These are phyloP conservation scores for Rhizopus sp. DNA, from an alignment of 371 early-diverging fungal species.

Conservation along the genomic window DNA sequence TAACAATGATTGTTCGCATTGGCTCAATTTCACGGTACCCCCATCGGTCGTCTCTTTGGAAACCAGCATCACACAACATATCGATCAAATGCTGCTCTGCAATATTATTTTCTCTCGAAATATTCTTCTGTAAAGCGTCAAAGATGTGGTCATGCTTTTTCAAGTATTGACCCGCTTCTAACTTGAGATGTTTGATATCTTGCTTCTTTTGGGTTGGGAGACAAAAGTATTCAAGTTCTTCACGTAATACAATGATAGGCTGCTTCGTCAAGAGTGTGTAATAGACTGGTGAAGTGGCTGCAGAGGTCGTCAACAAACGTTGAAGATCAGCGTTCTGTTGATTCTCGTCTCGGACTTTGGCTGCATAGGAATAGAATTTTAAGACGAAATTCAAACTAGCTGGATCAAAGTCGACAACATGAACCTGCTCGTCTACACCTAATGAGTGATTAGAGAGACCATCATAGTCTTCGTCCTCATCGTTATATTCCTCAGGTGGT, in stretches of 20 bases:
- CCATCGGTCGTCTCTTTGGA: constrained; percentile 67
- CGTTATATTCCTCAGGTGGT: constrained; percentile 38
- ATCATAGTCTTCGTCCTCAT: constrained; percentile 43
- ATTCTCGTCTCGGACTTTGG: constrained; percentile 23
- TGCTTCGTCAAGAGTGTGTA: constrained; percentile 69
- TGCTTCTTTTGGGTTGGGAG: constrained; percentile 45
- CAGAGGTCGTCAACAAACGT: constrained; percentile 22
- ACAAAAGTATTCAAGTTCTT: constrained; percentile 66
- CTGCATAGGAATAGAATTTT: constrained; percentile 49
- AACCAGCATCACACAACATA: constrained; percentile 79
- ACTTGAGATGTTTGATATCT: constrained; percentile 49
- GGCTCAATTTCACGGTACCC: constrained; percentile 74
- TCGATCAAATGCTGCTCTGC: constrained; percentile 84
- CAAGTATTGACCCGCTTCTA: constrained; percentile 64
- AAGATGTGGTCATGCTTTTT: constrained; percentile 71
- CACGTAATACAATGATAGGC: constrained; percentile 68
- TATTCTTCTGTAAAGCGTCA: constrained; percentile 76
- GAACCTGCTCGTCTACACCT: constrained; percentile 51
- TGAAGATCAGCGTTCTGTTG: constrained; percentile 25
- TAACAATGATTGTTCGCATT: constrained; percentile 64
- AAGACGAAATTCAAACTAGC: constrained; percentile 66
- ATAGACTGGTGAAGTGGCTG: constrained; percentile 39
- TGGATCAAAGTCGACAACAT: constrained; percentile 68
- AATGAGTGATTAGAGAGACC: constrained; percentile 53
- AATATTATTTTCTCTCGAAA: constrained; percentile 68